Conservation (phyloP, 208 protist genomes). For the Acanthamoeba sp. region DNA sequence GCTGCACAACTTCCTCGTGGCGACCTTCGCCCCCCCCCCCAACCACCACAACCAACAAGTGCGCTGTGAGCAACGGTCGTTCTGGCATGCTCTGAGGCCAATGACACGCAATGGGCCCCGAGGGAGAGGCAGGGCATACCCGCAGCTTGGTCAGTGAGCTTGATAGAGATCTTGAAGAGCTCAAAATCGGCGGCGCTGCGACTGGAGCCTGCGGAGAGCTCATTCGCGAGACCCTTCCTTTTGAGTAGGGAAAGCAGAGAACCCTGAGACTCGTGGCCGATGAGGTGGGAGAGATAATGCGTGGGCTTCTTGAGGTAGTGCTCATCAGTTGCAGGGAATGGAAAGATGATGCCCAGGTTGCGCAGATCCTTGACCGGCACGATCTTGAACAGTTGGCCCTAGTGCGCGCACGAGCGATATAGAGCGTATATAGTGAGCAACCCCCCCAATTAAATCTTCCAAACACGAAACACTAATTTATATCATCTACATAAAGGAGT, state of each 20-base stretch:
- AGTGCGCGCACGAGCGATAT: background rate
- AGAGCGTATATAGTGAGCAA: too few relatives aligned
- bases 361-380: constrained; percentile 88
- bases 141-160: constrained; percentile 76
- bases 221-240: constrained; percentile 86
- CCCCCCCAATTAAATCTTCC: too few relatives aligned
- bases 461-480: too few relatives aligned
- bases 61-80: background rate
- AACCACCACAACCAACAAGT: too few relatives aligned
- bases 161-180: constrained; percentile 78
- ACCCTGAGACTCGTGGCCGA: constrained; percentile 95
- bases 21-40: too few relatives aligned
- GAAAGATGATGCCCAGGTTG: constrained; percentile 88
- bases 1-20: constrained; percentile 72
- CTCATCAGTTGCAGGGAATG: constrained; percentile 82
- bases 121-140: background rate
- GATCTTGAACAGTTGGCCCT: constrained; percentile 82
- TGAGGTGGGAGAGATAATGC: constrained; percentile 92
- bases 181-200: constrained; percentile 86
- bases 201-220: constrained; percentile 89
- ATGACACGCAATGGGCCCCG: too few relatives aligned
- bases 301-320: constrained; percentile 88
- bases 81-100: too few relatives aligned
- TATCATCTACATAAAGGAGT: background rate
- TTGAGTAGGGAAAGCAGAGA: constrained; percentile 93